Evolutionary conservation across 148 eudicot species (phyloP).

Genomic region (Euryodendron excelsum): DNA sequence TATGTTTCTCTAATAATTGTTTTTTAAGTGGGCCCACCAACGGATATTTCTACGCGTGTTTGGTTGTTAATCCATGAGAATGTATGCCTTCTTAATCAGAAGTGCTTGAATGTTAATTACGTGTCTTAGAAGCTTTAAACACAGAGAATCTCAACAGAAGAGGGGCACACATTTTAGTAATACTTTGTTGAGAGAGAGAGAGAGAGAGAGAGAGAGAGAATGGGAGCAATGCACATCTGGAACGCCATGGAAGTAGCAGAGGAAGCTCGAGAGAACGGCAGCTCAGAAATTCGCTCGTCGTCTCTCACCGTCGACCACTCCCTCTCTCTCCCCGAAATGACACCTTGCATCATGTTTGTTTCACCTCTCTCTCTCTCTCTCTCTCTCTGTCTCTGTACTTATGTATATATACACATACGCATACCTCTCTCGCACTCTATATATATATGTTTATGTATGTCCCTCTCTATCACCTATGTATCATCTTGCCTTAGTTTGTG

Average conservation of each 20-base stretch:
- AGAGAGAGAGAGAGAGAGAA: constrained; percentile 16
- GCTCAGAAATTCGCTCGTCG: constrained; percentile 50
- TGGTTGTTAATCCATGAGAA: too few relatives aligned
- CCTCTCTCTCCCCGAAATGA: constrained; percentile 66
- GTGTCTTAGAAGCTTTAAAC: too few relatives aligned
- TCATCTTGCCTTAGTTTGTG: background rate
- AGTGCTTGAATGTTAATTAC: too few relatives aligned
- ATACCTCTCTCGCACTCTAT: too few relatives aligned
- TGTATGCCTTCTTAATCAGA: too few relatives aligned
- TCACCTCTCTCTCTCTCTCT: background rate
- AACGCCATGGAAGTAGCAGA: constrained; percentile 57
- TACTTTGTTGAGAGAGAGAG: constrained; percentile 14
- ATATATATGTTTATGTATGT: background rate
- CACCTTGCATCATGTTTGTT: constrained; percentile 62
- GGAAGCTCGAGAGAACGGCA: constrained; percentile 32
- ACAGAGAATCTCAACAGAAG: too few relatives aligned
- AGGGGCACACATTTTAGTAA: too few relatives aligned
- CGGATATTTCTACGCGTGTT: too few relatives aligned
- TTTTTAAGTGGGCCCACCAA: too few relatives aligned
- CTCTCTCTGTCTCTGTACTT: background rate
- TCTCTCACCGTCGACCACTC: constrained; percentile 72
- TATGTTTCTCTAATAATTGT: too few relatives aligned
- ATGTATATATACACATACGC: background rate
- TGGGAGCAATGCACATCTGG: constrained; percentile 53
- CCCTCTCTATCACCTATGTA: too few relatives aligned